Percentiles rank a stretch among this genome's conserved stretches.
Evolutionary conservation across 2,329 filamentous ascomycete genomes (phyloP).

Genomic region (Blumeria graminis): DNA sequence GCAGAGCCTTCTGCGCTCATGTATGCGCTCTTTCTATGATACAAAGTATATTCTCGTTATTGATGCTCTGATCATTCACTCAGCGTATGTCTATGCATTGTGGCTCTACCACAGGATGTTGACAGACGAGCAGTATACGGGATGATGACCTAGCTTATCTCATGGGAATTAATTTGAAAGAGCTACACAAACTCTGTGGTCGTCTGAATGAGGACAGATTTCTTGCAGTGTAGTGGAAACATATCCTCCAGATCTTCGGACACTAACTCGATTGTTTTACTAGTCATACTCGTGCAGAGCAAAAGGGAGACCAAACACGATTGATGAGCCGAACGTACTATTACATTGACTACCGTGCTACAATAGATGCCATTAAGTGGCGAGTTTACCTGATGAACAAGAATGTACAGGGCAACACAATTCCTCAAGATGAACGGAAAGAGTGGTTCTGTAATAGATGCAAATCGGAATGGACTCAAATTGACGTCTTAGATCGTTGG

Average conservation of each 20-base stretch:
- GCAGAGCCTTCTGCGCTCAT: constrained; percentile 63
- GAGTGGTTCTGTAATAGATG: constrained; percentile 73
- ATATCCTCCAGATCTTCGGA: constrained; percentile 1
- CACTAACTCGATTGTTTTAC: not conserved
- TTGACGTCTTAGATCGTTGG: constrained; percentile 65
- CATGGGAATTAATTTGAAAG: constrained; percentile 74
- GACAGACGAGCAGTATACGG: constrained; percentile 31
- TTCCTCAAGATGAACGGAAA: constrained; percentile 65
- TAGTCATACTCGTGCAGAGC: constrained; percentile 50
- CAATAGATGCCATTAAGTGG: constrained; percentile 93
- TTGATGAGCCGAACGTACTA: constrained; percentile 81
- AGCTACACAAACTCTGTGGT: constrained; percentile 72
- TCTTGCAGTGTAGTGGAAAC: constrained; percentile 40
- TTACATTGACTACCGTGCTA: constrained; percentile 84
- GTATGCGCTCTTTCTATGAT: constrained; percentile 67
- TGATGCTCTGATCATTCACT: constrained; percentile 55
- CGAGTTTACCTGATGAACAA: constrained; percentile 73
- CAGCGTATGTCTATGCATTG: constrained; percentile 25
- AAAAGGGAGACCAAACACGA: constrained; percentile 57
- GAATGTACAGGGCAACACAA: constrained; percentile 62
- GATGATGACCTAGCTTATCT: constrained; percentile 74
- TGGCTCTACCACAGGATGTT: constrained; percentile 6
- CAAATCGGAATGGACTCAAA: constrained; percentile 62
- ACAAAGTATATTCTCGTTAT: constrained; percentile 63
- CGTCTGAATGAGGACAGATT: constrained; percentile 70